Base-by-base conservation (phyloP, 768 basidiomycete genomes). In the Macrolepiota dolichaula region DNA sequence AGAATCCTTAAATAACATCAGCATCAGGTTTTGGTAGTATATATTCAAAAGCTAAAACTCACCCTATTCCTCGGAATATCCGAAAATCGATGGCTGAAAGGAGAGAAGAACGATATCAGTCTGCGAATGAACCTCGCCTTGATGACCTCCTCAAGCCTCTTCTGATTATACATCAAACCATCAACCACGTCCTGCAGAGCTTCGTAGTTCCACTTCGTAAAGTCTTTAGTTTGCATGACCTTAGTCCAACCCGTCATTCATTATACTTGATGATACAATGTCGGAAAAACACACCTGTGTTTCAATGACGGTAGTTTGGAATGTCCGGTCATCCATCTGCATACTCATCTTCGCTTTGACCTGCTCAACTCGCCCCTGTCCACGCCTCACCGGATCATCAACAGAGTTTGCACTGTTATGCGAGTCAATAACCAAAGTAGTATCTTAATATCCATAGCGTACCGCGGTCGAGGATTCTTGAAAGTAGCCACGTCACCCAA, bases 281-380 rank as follows among this genome's bases (percentile, higher is more conserved):
- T 32, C 29, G 22, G 35, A 13, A 17, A 38, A 49, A 70, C 70
- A 62, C 55, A 94, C 94, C 74, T 94, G 92, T 1, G 94, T 93
- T 67, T 97, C 94, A 22, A 95, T 79, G 53, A 99, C 77, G 42
- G 81, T 83, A 3, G 87, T 79, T 69, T 96, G 93, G 74, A 98
- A 99, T 3, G 89, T 84, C 71, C 82, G 88, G 72, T 98, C 97
- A 70, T 99, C 97, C 85, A 98, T 92, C 74, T 94, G 91, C 83
- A 97, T 86, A 62, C 89, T 91, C 69, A 91, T 82, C 70, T 94
- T 93, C 57, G 97, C 79, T 73, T 92, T 95, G 25, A 85, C 88
- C 67, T 94, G 91, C 67, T 97, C 94, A 1, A 96, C 89, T 66
- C 94, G 93, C 62, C 92, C 81, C 73, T 97, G 96, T 12, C 92